Evolutionary conservation across 768 basidiomycete species (phyloP).

Genomic region (Cyathus striatus): DNA sequence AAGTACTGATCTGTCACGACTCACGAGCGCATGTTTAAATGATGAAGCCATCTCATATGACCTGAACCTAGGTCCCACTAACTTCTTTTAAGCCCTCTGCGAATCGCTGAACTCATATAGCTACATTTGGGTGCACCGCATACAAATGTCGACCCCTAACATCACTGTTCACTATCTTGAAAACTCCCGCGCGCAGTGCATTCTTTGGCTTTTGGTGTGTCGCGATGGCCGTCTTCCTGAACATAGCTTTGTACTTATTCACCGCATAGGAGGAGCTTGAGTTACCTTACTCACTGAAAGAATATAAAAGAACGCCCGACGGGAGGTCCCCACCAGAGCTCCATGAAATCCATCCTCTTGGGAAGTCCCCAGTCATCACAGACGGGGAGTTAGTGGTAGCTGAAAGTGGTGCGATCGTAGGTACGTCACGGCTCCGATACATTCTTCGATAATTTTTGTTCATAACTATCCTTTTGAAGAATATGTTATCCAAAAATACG

Average conservation of each 20-base stretch:
- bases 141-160: too few species aligned
- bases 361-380: constrained; percentile 36
- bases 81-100: too few species aligned
- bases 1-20: too few species aligned
- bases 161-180: not conserved
- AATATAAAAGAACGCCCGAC: constrained; percentile 18
- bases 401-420: constrained; percentile 20
- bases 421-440: constrained; percentile 3
- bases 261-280: constrained; percentile 36
- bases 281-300: constrained; percentile 32
- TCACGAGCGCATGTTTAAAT: too few species aligned
- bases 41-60: too few species aligned
- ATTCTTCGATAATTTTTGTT: not conserved
- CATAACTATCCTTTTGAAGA: constrained; percentile 5
- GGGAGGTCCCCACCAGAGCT: constrained; percentile 27
- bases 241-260: not conserved
- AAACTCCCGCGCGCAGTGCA: not conserved
- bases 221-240: not conserved
- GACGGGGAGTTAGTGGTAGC: constrained; percentile 32
- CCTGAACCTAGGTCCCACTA: too few species aligned
- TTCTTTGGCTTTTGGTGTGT: not conserved
- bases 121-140: too few species aligned
- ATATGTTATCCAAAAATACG: constrained; percentile 15
- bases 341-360: constrained; percentile 27
- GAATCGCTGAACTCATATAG: too few species aligned